A percentile compares a stretch with the other conserved stretches of the same genome.
phyloP scores from a whole-genome alignment of 768 basidiomycete species.

The Sporobolomyces roseus region DNA sequence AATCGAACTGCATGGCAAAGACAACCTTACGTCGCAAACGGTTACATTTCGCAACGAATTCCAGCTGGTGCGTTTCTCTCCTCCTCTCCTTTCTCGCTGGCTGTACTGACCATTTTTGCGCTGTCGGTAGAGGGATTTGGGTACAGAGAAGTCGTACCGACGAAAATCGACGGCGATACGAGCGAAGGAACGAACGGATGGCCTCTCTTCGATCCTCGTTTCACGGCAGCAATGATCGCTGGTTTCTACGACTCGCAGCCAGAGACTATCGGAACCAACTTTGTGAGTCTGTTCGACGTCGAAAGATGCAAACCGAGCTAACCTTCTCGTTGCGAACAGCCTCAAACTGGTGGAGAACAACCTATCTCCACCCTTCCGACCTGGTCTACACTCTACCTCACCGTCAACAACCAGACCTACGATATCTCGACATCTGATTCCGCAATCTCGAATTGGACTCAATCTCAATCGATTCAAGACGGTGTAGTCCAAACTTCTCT shows the following conservation, averaged over 20 bases:
- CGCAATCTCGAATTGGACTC: slow-evolving; percentile 33
- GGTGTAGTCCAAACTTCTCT: slow-evolving; percentile 32
- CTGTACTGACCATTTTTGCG: not conserved
- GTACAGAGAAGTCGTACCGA: slow-evolving; percentile 19
- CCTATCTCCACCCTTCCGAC: slow-evolving; percentile 39
- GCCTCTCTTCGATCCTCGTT: slow-evolving; percentile 38
- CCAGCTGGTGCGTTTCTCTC: slow-evolving; percentile 19
- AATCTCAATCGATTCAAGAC: slow-evolving; percentile 32
- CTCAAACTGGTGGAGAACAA: slow-evolving; percentile 30
- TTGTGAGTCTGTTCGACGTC: not conserved
- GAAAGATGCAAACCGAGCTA: too few species aligned
- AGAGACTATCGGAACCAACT: slow-evolving; percentile 35
- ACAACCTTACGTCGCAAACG: slow-evolving; percentile 34
- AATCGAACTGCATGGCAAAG: slow-evolving; percentile 20
- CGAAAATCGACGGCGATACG: slow-evolving; percentile 8
- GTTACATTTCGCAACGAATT: slow-evolving; percentile 36
- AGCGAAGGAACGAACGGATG: slow-evolving; percentile 32
- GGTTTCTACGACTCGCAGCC: slow-evolving; percentile 37
- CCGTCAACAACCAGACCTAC: slow-evolving; percentile 31
- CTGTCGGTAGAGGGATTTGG: slow-evolving; percentile 31
- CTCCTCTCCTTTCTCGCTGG: not conserved
- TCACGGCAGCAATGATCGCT: slow-evolving; percentile 31
- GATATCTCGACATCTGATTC: slow-evolving; percentile 7
- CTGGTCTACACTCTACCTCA: slow-evolving; percentile 32
- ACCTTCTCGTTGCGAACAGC: not conserved